phyloP scores from a whole-genome alignment of 1,284 basidiomycete genomes.

The Microbotryomycetes sp. region DNA sequence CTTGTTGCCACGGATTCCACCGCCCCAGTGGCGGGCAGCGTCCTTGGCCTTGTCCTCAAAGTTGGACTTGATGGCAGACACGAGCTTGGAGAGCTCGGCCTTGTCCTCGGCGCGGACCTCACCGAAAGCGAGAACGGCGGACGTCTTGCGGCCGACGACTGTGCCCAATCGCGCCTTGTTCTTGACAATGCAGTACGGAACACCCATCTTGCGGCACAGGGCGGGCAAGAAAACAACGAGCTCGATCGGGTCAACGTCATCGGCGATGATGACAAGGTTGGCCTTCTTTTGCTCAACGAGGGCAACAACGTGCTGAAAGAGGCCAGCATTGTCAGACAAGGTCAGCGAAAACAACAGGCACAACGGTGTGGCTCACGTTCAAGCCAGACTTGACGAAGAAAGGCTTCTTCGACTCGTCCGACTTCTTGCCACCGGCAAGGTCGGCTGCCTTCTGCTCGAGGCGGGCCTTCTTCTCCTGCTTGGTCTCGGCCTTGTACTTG shows the following conservation, averaged over 20 bases:
- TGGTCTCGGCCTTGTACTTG: constrained; percentile 89
- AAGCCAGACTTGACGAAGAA: constrained; percentile 94
- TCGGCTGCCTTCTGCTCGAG: constrained; percentile 68
- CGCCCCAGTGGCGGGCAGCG: constrained; percentile 85
- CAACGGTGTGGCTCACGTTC: constrained; percentile 55
- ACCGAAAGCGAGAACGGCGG: constrained; percentile 81
- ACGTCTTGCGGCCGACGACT: constrained; percentile 96
- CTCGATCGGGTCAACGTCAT: constrained; percentile 98
- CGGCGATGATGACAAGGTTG: constrained; percentile 88
- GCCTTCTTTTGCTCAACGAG: constrained; percentile 52
- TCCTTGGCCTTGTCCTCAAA: constrained; percentile 97
- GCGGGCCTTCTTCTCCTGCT: constrained; percentile 97
- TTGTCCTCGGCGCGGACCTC: constrained; percentile 92
- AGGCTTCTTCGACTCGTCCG: constrained; percentile 51
- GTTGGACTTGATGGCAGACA: constrained; percentile 94
- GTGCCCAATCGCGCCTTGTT: constrained; percentile 95
- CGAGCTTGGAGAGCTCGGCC: constrained; percentile 83
- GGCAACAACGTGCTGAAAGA: constrained; percentile 29
- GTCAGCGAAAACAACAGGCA: neutral
- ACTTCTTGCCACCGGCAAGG: constrained; percentile 68
- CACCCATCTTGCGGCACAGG: constrained; percentile 98
- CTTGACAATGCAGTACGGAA: constrained; percentile 97
- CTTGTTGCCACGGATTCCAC: constrained; percentile 43
- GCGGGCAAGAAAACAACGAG: constrained; percentile 91
- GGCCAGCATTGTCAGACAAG: neutral